Conservation (phyloP, 1,284 basidiomycete species). For the Rhodotorula sp. region DNA sequence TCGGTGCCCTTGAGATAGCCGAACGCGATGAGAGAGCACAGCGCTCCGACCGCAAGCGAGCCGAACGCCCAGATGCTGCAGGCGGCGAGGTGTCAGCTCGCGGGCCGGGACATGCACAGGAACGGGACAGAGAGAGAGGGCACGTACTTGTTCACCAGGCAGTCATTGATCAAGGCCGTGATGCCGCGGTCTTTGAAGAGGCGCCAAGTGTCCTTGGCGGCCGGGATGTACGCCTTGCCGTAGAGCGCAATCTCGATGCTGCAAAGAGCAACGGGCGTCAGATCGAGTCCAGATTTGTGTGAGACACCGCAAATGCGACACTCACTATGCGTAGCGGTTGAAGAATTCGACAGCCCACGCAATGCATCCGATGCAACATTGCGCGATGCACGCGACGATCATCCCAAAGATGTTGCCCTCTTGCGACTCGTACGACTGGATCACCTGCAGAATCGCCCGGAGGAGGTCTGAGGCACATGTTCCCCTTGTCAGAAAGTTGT, state of each 20-base stretch:
- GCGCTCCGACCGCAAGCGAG: slow-evolving; percentile 71
- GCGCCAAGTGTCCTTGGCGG: slow-evolving; percentile 90
- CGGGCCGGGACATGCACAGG: background rate
- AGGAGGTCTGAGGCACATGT: slow-evolving; percentile 56
- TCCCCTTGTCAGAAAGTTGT: background rate
- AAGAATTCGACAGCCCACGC: slow-evolving; percentile 65
- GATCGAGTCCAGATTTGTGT: slow-evolving; percentile 40
- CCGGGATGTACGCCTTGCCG: slow-evolving; percentile 72
- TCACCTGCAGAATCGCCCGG: slow-evolving; percentile 63
- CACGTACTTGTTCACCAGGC: slow-evolving; percentile 38
- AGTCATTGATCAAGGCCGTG: slow-evolving; percentile 81
- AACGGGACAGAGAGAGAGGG: background rate
- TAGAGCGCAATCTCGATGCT: slow-evolving; percentile 75
- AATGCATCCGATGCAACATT: slow-evolving; percentile 75
- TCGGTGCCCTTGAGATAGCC: slow-evolving; percentile 58
- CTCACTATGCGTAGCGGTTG: slow-evolving; percentile 20
- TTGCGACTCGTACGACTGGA: slow-evolving; percentile 65
- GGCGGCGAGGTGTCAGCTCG: background rate
- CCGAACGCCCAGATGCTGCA: slow-evolving; percentile 63
- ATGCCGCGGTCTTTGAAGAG: slow-evolving; percentile 80
- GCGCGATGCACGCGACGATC: slow-evolving; percentile 73
- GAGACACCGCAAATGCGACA: no score
- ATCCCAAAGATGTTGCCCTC: slow-evolving; percentile 74
- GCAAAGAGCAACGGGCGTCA: slow-evolving; percentile 48
- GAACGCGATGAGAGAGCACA: slow-evolving; percentile 76